Evolutionary conservation across 345 rosid species (phyloP), one percentile per base, ranked within the genome.

Genomic region (Brassica rapa): DNA sequence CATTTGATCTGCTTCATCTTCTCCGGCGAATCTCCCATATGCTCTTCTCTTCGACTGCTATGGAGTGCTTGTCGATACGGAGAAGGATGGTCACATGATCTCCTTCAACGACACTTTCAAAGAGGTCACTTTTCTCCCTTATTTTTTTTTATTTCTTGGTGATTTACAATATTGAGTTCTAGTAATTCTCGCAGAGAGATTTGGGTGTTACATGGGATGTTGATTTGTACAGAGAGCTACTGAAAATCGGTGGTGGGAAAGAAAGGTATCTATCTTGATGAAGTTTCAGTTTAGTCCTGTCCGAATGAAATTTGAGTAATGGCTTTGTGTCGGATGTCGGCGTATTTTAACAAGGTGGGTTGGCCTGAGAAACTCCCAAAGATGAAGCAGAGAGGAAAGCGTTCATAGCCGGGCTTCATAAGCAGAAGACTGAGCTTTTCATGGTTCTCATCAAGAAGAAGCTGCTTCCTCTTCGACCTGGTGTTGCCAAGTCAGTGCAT

Each of bases 41-140:
- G 98, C 97, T 61, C 94, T 92, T 70, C 86, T 91, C 33, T 94
- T 94, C 69, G 96, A 94, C 68, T 94, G 99, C 70, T 98, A 94
- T 69, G 98, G 98, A 11, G 99, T 94, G 35, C 98, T 91, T n/a
- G 98, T 92, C 46, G 98, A 94, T 70, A 94, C 98, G 9, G 98
- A 92, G 87, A 91, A 91, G 82, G 98, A 92, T 75, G 98, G 97
- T 30, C 98, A 94, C 81, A 78, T 93, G 85, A 81, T 94, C 85
- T 94, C 98, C 5, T 92, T 92, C 88, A 94, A 94, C 56, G 97
- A 94, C 67, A 94, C 97, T 84, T 94, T 94, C 81, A 82, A 72
- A 33, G 98, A 91, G 88, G 98, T 89, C 1, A 51, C 1, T 49
- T 2, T 14, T 59, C 1, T 10, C 16, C 3, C 56, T n/a, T 39